Conservation (phyloP, 352 stramenopile species). For the Pythium brachiatum region DNA sequence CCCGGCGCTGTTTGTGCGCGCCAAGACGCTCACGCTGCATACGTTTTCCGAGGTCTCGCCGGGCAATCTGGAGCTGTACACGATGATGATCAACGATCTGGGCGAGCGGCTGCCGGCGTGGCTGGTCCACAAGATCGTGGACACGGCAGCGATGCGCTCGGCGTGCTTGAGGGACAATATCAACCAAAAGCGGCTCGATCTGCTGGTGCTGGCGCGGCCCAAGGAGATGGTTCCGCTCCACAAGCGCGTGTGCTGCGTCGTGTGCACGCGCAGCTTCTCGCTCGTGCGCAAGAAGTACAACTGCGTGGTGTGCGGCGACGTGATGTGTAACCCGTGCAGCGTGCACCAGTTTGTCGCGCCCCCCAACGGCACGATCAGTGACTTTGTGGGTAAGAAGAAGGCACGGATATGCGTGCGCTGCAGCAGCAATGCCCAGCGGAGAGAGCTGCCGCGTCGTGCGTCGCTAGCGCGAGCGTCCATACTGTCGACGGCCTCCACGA, state of each 20-base stretch:
- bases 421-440: conserved; percentile 55
- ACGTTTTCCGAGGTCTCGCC: conserved; percentile 62
- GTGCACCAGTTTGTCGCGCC: conserved; percentile 71
- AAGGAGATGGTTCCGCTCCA: conserved; percentile 69
- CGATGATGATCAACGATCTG: conserved; percentile 83
- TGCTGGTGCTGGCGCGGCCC: conserved; percentile 62
- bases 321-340: conserved; percentile 81
- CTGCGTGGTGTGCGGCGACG: conserved; percentile 73
- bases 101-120: conserved; percentile 71
- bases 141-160: conserved; percentile 68
- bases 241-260: conserved; percentile 72
- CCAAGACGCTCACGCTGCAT: conserved; percentile 71
- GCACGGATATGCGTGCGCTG: conserved; percentile 76
- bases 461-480: conserved; percentile 23
- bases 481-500: background rate
- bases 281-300: conserved; percentile 87
- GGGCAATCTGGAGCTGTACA: conserved; percentile 66
- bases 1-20: conserved; percentile 60
- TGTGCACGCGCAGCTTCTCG: conserved; percentile 83
- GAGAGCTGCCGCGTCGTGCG: conserved; percentile 49
- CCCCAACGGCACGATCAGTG: conserved; percentile 35
- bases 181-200: conserved; percentile 68
- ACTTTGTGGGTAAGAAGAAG: conserved; percentile 61
- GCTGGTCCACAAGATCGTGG: conserved; percentile 83
- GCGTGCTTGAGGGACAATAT: conserved; percentile 78